phyloP scores from a whole-genome alignment of 805 yeast genomes.

The Brettanomyces bruxellensis region DNA sequence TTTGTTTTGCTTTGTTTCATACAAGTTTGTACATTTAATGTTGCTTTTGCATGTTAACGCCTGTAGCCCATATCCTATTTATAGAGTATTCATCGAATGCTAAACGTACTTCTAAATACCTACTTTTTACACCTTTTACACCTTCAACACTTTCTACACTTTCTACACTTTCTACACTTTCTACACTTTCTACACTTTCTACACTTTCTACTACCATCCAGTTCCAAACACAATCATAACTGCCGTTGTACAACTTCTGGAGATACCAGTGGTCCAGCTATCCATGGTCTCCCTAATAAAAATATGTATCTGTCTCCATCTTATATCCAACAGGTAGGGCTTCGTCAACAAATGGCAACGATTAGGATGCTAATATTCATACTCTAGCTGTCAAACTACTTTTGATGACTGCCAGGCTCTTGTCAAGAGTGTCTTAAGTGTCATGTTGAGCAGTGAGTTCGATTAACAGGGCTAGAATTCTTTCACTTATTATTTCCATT shows the following conservation, averaged over 20 bases:
- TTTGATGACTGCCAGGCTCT: slow-evolving; percentile 98
- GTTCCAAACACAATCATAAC: slow-evolving; percentile 58
- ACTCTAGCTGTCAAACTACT: slow-evolving; percentile 93
- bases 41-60: slow-evolving; percentile 45
- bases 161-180: too few species aligned
- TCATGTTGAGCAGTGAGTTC: slow-evolving; percentile 98
- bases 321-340: slow-evolving; percentile 96
- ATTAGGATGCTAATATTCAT: slow-evolving; percentile 85
- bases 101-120: too few species aligned
- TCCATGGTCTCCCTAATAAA: slow-evolving; percentile 95
- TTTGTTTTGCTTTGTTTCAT: neutral
- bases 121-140: too few species aligned
- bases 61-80: slow-evolving; percentile 9
- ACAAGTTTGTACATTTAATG: slow-evolving; percentile 14
- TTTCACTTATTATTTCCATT: slow-evolving; percentile 90
- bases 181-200: too few species aligned
- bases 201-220: slow-evolving; percentile 25
- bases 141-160: too few species aligned
- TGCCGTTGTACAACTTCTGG: slow-evolving; percentile 98
- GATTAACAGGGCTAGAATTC: slow-evolving; percentile 97
- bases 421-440: slow-evolving; percentile 87
- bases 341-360: slow-evolving; percentile 99
- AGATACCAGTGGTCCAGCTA: slow-evolving; percentile 98
- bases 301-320: slow-evolving; percentile 95
- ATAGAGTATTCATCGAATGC: slow-evolving; percentile 33